These are phyloP conservation scores for Trypanosoma theileri DNA, from an alignment of 208 protist genomes.

Conservation along the genomic window DNA sequence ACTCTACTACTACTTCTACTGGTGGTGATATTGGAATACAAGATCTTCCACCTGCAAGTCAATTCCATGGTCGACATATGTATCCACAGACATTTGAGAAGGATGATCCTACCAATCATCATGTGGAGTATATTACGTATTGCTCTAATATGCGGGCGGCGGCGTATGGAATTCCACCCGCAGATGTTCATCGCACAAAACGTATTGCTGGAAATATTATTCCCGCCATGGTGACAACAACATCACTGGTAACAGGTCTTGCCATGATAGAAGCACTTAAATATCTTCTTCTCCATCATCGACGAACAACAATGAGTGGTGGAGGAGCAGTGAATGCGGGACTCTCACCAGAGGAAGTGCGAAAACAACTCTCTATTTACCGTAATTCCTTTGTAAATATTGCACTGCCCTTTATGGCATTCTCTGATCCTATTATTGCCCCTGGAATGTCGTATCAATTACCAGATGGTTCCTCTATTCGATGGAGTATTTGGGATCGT, in stretches of 20 bases:
- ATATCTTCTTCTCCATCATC: conserved; percentile 73
- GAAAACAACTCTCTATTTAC: conserved; percentile 64
- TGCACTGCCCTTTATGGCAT: conserved; percentile 95
- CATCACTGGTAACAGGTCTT: conserved; percentile 97
- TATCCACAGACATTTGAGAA: conserved; percentile 92
- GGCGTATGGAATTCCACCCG: conserved; percentile 91
- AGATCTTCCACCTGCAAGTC: conserved; percentile 44
- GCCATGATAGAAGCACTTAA: conserved; percentile 98
- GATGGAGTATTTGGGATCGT: conserved; percentile 97
- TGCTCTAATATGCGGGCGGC: conserved; percentile 92
- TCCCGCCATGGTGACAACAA: conserved; percentile 99
- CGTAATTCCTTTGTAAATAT: conserved; percentile 98
- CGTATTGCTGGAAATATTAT: conserved; percentile 99
- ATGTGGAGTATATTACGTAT: conserved; percentile 93
- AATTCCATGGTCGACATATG: conserved; percentile 54
- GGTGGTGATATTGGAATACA: conserved; percentile 39
- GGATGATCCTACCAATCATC: conserved; percentile 92
- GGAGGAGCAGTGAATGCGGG: conserved; percentile 13
- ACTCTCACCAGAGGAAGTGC: conserved; percentile 36
- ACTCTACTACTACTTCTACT: conserved; percentile 1
- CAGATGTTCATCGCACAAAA: conserved; percentile 79
- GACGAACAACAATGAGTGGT: conserved; percentile 25
- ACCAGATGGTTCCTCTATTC: conserved; percentile 44
- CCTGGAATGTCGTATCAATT: conserved; percentile 48
- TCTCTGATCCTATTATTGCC: conserved; percentile 94